These are phyloP conservation scores for Pythium coloratum DNA, from an alignment of 352 stramenopile genomes.

Conservation along the genomic window DNA sequence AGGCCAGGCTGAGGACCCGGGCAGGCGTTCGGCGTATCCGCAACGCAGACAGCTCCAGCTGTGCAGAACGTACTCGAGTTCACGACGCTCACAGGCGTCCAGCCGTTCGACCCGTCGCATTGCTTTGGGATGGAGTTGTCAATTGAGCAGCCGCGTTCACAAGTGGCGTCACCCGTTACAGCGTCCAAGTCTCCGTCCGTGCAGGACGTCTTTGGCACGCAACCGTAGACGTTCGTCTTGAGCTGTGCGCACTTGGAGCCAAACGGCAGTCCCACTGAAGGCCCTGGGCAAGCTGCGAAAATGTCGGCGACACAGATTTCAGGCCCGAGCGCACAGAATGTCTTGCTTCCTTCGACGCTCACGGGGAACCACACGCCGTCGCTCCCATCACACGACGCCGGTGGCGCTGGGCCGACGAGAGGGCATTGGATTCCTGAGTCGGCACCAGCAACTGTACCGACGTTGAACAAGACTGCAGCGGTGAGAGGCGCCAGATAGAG, in stretches of 20 bases:
- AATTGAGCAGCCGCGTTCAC: conserved; percentile 18
- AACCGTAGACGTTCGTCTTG: conserved; percentile 23
- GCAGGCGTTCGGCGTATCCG: conserved; percentile 6
- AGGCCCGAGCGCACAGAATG: conserved; percentile 23
- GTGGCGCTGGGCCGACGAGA: background rate
- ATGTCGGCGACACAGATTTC: conserved; percentile 24
- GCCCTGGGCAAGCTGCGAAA: conserved; percentile 21
- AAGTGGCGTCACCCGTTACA: background rate
- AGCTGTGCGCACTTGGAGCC: conserved; percentile 26
- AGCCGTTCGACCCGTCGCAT: conserved; percentile 19
- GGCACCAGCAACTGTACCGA: background rate
- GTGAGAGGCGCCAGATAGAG: background rate
- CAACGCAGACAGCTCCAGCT: conserved; percentile 12
- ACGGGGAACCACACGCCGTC: conserved; percentile 30
- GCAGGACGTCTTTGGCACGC: conserved; percentile 25
- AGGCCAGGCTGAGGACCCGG: conserved; percentile 17
- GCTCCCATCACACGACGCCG: conserved; percentile 16
- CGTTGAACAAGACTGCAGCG: background rate
- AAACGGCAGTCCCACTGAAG: conserved; percentile 17
- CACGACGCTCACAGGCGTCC: conserved; percentile 19
- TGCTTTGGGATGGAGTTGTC: conserved; percentile 8
- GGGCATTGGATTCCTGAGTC: background rate
- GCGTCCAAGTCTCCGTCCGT: conserved; percentile 8
- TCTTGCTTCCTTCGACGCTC: conserved; percentile 23
- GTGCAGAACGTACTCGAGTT: conserved; percentile 13